phyloP scores from a whole-genome alignment of 768 basidiomycete species.

The Suillus lakei region DNA sequence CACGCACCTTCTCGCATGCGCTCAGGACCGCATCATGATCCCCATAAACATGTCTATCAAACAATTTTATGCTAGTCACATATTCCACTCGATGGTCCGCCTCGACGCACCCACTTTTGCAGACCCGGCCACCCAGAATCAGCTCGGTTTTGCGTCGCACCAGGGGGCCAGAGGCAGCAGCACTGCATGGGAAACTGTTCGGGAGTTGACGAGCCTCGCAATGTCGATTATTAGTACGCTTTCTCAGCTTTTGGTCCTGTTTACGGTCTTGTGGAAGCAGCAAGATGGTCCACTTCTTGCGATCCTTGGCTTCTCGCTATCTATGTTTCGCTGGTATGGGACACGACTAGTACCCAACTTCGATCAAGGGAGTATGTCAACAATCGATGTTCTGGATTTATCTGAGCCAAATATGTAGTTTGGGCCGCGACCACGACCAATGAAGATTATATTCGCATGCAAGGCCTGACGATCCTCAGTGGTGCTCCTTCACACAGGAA shows the following conservation, averaged over 20 bases:
- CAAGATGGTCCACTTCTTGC: slow-evolving; percentile 65
- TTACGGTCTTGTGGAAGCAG: slow-evolving; percentile 60
- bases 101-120: slow-evolving; percentile 79
- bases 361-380: slow-evolving; percentile 31
- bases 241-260: slow-evolving; percentile 65
- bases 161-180: slow-evolving; percentile 41
- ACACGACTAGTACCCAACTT: slow-evolving; percentile 8
- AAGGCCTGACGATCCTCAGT: slow-evolving; percentile 65
- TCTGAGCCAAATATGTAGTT: slow-evolving; percentile 33
- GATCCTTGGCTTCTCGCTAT: slow-evolving; percentile 55
- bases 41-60: slow-evolving; percentile 65
- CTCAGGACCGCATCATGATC: slow-evolving; percentile 41
- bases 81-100: slow-evolving; percentile 69
- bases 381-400: not conserved
- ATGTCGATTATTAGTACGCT: slow-evolving; percentile 53
- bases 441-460: slow-evolving; percentile 61
- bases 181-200: slow-evolving; percentile 65
- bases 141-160: slow-evolving; percentile 57
- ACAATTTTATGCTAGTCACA: slow-evolving; percentile 62
- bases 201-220: slow-evolving; percentile 44
- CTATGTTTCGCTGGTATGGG: slow-evolving; percentile 47
- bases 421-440: slow-evolving; percentile 80
- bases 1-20: slow-evolving; percentile 48
- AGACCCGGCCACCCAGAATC: slow-evolving; percentile 66
- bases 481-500: slow-evolving; percentile 60